These are phyloP conservation scores for Chlorociboria aeruginascens DNA, from an alignment of 495 filamentous ascomycete genomes.

Conservation along the genomic window DNA sequence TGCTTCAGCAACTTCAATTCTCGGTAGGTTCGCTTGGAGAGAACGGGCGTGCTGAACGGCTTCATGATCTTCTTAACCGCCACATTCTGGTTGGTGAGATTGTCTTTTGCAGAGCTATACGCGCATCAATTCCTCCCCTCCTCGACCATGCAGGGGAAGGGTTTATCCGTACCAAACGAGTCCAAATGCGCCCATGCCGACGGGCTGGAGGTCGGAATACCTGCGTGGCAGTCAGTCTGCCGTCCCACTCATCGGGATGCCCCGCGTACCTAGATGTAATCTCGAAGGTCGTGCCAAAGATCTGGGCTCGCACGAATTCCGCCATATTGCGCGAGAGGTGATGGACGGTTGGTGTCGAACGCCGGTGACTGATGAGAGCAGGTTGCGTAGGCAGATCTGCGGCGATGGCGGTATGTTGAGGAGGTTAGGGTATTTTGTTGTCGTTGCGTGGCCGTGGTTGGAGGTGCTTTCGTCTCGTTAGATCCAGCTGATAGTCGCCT, in stretches of 20 bases:
- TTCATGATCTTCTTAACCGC: slow-evolving; percentile 99
- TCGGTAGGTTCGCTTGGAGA: slow-evolving; percentile 94
- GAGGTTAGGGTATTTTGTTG: not conserved
- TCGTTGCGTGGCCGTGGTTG: not conserved
- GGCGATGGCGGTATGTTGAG: not conserved
- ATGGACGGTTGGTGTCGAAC: not conserved
- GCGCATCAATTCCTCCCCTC: slow-evolving; percentile 2
- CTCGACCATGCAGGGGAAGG: not conserved
- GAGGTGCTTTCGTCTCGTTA: not conserved
- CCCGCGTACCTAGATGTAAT: slow-evolving; percentile 84
- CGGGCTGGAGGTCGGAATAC: slow-evolving; percentile 95
- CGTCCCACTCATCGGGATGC: slow-evolving; percentile 8
- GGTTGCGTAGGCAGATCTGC: not conserved
- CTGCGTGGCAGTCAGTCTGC: slow-evolving; percentile 28
- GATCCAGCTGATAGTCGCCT: not conserved
- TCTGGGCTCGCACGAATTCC: slow-evolving; percentile 98
- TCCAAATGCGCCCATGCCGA: slow-evolving; percentile 98
- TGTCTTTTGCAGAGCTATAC: slow-evolving; percentile 83
- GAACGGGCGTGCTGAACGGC: slow-evolving; percentile 94
- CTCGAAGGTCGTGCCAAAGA: slow-evolving; percentile 98
- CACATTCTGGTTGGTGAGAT: slow-evolving; percentile 89
- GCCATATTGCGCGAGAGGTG: slow-evolving; percentile 46
- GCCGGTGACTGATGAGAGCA: not conserved
- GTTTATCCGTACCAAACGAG: slow-evolving; percentile 64
- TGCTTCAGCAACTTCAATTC: slow-evolving; percentile 97